A percentile compares a stretch with the other conserved stretches of the same genome.
Evolutionary conservation across 2,329 filamentous ascomycete species (phyloP).

Genomic region (Hymenoscyphus occultus): DNA sequence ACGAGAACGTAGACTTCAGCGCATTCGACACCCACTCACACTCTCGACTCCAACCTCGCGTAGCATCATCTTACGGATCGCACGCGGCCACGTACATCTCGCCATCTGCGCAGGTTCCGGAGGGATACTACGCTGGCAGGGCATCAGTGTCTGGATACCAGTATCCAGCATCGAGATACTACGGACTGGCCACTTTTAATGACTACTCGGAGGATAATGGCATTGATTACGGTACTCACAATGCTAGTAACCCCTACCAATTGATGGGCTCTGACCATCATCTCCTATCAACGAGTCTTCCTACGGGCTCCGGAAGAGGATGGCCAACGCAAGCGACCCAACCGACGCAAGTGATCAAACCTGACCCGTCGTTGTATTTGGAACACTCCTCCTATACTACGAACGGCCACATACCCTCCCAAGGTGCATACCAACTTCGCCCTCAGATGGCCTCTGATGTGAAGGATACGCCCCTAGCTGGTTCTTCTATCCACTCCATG

Average conservation of each 20-base stretch:
- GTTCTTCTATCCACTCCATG: constrained; percentile 17
- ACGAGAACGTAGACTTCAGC: constrained; percentile 25
- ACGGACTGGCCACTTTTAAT: constrained; percentile 20
- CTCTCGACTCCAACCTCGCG: constrained; percentile 28
- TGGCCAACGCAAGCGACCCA: constrained; percentile 23
- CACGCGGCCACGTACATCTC: constrained; percentile 17
- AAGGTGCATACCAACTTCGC: constrained; percentile 23
- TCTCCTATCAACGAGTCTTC: constrained; percentile 17
- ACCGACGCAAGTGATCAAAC: constrained; percentile 16
- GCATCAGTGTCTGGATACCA: constrained; percentile 22
- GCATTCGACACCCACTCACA: constrained; percentile 25
- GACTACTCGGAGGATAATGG: constrained; percentile 29
- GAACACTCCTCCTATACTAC: constrained; percentile 23
- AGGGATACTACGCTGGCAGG: constrained; percentile 23
- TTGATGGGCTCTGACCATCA: constrained; percentile 19
- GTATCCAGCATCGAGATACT: constrained; percentile 24
- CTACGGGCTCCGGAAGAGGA: constrained; percentile 18
- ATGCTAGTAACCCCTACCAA: constrained; percentile 11
- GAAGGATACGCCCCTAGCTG: constrained; percentile 18
- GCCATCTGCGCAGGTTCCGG: constrained; percentile 14
- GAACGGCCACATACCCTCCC: constrained; percentile 23
- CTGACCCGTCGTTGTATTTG: constrained; percentile 16
- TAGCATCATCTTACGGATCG: constrained; percentile 21
- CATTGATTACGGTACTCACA: constrained; percentile 28
- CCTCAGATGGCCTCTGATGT: constrained; percentile 23